Evolutionary conservation across 1,139 yeast species (phyloP), one percentile per base, ranked within the genome.

Genomic region (Suhomyces yuchorum): DNA sequence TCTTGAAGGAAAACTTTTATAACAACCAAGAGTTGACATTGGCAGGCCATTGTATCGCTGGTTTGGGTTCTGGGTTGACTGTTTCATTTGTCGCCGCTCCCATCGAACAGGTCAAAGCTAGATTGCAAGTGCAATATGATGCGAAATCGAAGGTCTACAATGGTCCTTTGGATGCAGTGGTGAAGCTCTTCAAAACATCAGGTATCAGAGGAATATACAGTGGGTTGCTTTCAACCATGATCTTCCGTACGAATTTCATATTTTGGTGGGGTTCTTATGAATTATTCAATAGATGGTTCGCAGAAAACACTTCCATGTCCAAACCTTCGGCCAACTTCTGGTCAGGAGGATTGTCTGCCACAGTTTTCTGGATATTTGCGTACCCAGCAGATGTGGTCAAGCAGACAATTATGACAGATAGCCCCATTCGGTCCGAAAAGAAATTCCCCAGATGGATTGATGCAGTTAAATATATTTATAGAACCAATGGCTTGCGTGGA

Each of bases 201-300:
- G 96, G 96, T 4, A 67, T 86, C n/a, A 66, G 81, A 53, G 87
- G 92, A 0, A 73, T 90, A 14, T 90, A 87, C 65, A 83, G 87
- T 56, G 97, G 96, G 6, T 73, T 91, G 44, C 66, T 84, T n/a
- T 84, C 96, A 11, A 91, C 97, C 0, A 82, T 90, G 87, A 77
- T 91, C 12, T 91, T 91, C 70, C 77, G 97, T 60, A 84, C 96
- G 0, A 88, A 88, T 67, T 91, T 91, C 61, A 75, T 88, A 37
- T 88, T 88, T 52, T 90, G 96, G 95, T 91, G 97, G 97, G 96
- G 96, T 2, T 84, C 96, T 0, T 90, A 90, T 62, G 96, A 90
- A 60, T 51, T 89, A 11, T 79, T 89, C 62, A 87, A 95, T 9
- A 77, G 78, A 47, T 84, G 78, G 73, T 84, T 90, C 65, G 78